Evolutionary conservation across 768 basidiomycete species (phyloP), one percentile per base, ranked within the genome.

Genomic region (Lactarius sanguifluus): DNA sequence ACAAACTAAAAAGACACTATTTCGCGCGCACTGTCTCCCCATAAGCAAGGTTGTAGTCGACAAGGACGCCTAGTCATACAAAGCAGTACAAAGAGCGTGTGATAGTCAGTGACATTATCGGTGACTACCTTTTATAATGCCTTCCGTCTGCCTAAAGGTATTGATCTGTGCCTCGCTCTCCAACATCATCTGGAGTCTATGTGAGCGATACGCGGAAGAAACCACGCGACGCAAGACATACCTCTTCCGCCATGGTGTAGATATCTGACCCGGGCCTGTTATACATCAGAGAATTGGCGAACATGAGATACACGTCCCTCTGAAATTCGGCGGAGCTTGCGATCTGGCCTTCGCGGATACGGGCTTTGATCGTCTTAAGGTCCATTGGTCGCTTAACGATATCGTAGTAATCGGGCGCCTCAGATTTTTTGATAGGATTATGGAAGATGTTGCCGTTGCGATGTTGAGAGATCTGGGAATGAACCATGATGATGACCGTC

Each of bases 251-350:
- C 92, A 96, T 96, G 61, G 81, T 82, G 69, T 89, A 86, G n/a
- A 96, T 89, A 73, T 93, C 91, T 18, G 89, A 91, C 5, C 86
- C 86, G 1, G 92, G 90, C 57, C 89, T 81, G 70, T 98, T 98
- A 76, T 94, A 98, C 91, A 98, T 94, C 86, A 96, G 89, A 5
- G 96, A 92, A 75, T 98, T 98, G 9, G 94, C 91, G 76, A 97
- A 96, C 90, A 98, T 96, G 68, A 97, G 81, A 73, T 86, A 89
- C 12, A 96, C 85, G 71, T 97, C 96, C 69, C 94, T 82, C 74
- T 96, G 91, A 72, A 90, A 97, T 74, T 98, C 94, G 38, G 89
- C 81, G 1, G 92, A 91, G 70, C 85, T 93, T 5, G 83, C 79
- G 57, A 97, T 94, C 2, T 84, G 68, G 0, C 94, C 94, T 71